Evolutionary conservation across 2,329 filamentous ascomycete species (phyloP), one percentile per base, ranked within the genome.

Genomic region (Colletotrichum incanum): DNA sequence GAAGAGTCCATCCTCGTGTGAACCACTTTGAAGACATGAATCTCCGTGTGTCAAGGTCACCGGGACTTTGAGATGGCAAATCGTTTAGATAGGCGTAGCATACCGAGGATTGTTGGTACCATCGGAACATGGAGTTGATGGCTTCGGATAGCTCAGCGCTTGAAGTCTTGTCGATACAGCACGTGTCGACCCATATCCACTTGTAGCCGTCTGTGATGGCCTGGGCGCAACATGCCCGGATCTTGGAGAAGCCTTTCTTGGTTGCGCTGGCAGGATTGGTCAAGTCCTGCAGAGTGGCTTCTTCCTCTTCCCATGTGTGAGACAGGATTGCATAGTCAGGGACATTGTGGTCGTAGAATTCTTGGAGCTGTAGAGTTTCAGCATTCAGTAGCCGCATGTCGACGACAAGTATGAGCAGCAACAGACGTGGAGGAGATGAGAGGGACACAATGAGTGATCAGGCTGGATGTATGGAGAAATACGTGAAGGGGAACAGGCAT

Each of bases 311-410:
- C 76, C 78, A 79, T n/a, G 78, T 79, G 71, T 81, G 79, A 18
- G 79, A 80, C 12, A 81, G 69, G 52, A 81, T 79, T 56, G 77
- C 79, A 65, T 80, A 80, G 55, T 72, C 67, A 5, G 79, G 79
- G 9, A 76, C 74, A 54, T 78, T 75, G 12, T 16, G n/a, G 6
- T 74, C 73, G 7, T 61, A 23, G 14, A 78, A 76, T 9, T 74
- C 73, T 23, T 74, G 63, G 7, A 79, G 67, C 12, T 62, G 54
- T 11, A 75, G 45, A 1, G 76, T 75, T 4, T 58, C 50, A 3
- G 73, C 65, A 26, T 78, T 75, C 54, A 79, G 71, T 5, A 79
- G 69, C n/a, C 76, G 70, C 78, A 79, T 79, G n/a, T n/a, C 41
- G 20, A 16, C n/a, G n/a, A 23, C 14, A 37, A 37, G n/a, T 12